Conservation (phyloP, 2,329 filamentous ascomycete genomes). For the Chaetothyriales sp. region DNA sequence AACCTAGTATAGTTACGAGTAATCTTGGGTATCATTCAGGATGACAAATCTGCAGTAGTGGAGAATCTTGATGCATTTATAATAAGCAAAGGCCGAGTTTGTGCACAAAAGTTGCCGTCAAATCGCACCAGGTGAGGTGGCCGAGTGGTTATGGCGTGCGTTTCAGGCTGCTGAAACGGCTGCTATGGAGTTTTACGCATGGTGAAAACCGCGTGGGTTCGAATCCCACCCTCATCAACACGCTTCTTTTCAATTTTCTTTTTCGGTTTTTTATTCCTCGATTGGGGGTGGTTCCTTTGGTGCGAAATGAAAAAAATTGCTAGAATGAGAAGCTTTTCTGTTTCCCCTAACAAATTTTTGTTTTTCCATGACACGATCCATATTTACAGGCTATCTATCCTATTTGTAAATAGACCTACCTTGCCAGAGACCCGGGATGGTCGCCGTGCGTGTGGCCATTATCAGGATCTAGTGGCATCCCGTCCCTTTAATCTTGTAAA, state of each 20-base stretch:
- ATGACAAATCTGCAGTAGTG: too few species aligned
- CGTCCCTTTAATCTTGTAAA: not conserved
- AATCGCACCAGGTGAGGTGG: not conserved
- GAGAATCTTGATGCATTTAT: not conserved
- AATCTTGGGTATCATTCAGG: too few species aligned
- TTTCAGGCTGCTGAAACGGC: not conserved
- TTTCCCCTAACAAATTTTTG: not conserved
- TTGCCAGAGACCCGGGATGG: not conserved
- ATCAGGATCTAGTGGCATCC: not conserved
- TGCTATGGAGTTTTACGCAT: slow-evolving; percentile 1
- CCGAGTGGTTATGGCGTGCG: slow-evolving; percentile 5
- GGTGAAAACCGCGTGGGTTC: slow-evolving; percentile 4
- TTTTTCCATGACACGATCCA: not conserved
- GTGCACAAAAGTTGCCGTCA: not conserved
- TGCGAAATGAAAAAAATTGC: too few species aligned
- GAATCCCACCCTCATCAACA: slow-evolving; percentile 5
- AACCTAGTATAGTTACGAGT: too few species aligned
- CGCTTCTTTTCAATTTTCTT: not conserved
- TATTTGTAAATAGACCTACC: not conserved
- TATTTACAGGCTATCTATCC: not conserved
- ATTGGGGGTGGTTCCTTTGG: not conserved
- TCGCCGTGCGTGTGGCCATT: not conserved
- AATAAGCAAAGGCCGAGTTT: not conserved
- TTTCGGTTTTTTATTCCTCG: not conserved
- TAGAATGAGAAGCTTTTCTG: too few species aligned